These are phyloP conservation scores for Lentinus tigrinus DNA, from an alignment of 768 basidiomycete genomes.

Conservation along the genomic window DNA sequence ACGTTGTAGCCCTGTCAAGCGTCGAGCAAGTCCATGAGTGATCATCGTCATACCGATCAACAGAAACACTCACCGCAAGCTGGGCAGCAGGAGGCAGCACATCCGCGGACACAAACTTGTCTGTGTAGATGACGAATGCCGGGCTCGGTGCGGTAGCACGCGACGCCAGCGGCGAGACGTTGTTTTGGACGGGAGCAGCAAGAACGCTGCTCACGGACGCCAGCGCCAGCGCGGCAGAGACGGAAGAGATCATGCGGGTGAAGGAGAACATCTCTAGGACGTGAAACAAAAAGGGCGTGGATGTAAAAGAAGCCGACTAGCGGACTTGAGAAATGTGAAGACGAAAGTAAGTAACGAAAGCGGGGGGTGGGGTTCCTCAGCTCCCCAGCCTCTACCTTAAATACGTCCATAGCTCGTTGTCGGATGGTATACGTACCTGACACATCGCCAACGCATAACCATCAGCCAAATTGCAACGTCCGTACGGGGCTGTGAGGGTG, in stretches of 20 bases:
- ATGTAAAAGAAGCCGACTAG: conserved; percentile 10
- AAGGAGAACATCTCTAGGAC: conserved; percentile 10
- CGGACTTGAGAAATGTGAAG: conserved; percentile 5
- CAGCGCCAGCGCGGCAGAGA: conserved; percentile 13
- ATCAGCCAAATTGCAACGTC: too few relatives aligned
- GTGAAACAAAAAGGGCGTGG: conserved; percentile 1
- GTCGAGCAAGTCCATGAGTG: not conserved
- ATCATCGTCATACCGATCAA: not conserved
- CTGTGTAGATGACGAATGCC: conserved; percentile 14
- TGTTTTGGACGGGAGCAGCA: conserved; percentile 1
- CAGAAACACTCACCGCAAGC: conserved; percentile 4
- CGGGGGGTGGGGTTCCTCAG: conserved; percentile 1
- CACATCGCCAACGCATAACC: too few relatives aligned
- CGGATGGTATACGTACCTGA: too few relatives aligned
- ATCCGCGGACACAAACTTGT: conserved; percentile 11
- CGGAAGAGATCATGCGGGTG: conserved; percentile 11
- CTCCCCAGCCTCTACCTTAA: not conserved
- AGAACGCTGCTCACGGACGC: conserved; percentile 9
- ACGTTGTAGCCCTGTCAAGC: conserved; percentile 10
- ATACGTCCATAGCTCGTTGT: not conserved
- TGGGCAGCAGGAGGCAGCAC: conserved; percentile 9
- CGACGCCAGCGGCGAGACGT: not conserved
- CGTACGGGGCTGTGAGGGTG: too few relatives aligned
- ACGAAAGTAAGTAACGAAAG: conserved; percentile 13
- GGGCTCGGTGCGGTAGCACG: conserved; percentile 4